Percentiles rank a stretch among this genome's conserved stretches.
phyloP scores from a whole-genome alignment of 139 green algal species.

The Edaphochlamys debaryana region DNA sequence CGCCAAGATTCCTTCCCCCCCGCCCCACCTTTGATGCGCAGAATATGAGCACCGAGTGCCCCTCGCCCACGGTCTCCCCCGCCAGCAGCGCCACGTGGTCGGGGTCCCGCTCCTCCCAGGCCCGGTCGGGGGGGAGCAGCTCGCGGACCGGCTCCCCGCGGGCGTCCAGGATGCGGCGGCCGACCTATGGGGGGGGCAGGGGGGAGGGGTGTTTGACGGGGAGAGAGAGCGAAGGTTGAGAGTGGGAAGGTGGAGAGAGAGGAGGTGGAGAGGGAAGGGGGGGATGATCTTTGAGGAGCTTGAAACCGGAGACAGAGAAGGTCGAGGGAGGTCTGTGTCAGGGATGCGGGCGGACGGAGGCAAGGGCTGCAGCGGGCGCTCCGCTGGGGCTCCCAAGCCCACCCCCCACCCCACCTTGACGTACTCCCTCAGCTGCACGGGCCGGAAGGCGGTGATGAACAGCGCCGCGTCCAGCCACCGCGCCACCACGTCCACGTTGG shows the following conservation, averaged over 20 bases:
- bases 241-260: too few species aligned
- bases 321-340: too few species aligned
- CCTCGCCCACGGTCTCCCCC: slow-evolving; percentile 70
- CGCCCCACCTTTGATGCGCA: slow-evolving; percentile 80
- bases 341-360: too few species aligned
- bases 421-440: slow-evolving; percentile 83
- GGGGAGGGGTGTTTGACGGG: too few species aligned
- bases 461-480: slow-evolving; percentile 89
- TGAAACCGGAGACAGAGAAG: too few species aligned
- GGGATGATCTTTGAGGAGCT: too few species aligned
- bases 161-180: slow-evolving; percentile 55
- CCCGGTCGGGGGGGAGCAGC: slow-evolving; percentile 43
- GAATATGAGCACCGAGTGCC: slow-evolving; percentile 90
- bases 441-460: slow-evolving; percentile 88
- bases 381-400: too few species aligned
- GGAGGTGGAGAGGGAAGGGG: too few species aligned
- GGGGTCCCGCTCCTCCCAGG: slow-evolving; percentile 61
- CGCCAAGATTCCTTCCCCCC: too few species aligned
- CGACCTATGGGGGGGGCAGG: slow-evolving; percentile 35
- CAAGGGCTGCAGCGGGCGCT: too few species aligned
- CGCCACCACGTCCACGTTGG: slow-evolving; percentile 84
- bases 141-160: slow-evolving; percentile 44
- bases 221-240: too few species aligned
- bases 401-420: slow-evolving; percentile 79
- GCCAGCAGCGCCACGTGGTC: slow-evolving; percentile 75